Evolutionary conservation across 2,329 filamentous ascomycete genomes (phyloP), one percentile per base, ranked within the genome.

Genomic region (Xylariaceae sp.): DNA sequence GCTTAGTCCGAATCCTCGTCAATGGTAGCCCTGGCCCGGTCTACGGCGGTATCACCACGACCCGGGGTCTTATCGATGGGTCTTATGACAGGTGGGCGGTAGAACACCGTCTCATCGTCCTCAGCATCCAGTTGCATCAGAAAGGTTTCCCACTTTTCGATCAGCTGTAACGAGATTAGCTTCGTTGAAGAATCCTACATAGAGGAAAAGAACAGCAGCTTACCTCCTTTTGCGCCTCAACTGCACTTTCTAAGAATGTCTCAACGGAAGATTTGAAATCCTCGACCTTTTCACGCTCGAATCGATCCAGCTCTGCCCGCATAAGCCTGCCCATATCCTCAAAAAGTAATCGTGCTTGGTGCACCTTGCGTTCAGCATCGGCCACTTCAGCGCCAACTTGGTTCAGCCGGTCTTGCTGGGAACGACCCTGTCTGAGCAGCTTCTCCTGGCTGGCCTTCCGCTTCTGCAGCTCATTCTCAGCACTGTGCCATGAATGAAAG

Each of bases 251-350:
- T 64, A 99, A 73, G 73, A 96, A 99, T 1, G 94, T 99, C 76
- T 99, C 94, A 1, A 99, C 92, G 0, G 92, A 92, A 58, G 88
- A 94, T 78, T 99, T 99, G 72, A 99, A 99, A 69, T 99, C 94
- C 69, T 99, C 94, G 2, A 99, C 94, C 77, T 99, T 99, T 73
- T 99, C 94, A 64, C 83, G 83, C 74, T 99, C 94, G 67, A 99
- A 99, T 16, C 92, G 81, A 65, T 97, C 94, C 61, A 99, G 78
- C 71, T 99, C 94, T 34, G 80, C 80, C 56, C 90, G 84, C 91
- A 99, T 94, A 67, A 96, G 75, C 12, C 91, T 81, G 13, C 94
- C 94, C 92, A 99, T 97, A 67, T 99, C 94, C 62, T 99, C 94
- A 66, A 99, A 99, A 43, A 96, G 73, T 54, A 97, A 74, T 50